Conservation (phyloP, 2,329 filamentous ascomycete genomes). For the Orbilia quercus region DNA sequence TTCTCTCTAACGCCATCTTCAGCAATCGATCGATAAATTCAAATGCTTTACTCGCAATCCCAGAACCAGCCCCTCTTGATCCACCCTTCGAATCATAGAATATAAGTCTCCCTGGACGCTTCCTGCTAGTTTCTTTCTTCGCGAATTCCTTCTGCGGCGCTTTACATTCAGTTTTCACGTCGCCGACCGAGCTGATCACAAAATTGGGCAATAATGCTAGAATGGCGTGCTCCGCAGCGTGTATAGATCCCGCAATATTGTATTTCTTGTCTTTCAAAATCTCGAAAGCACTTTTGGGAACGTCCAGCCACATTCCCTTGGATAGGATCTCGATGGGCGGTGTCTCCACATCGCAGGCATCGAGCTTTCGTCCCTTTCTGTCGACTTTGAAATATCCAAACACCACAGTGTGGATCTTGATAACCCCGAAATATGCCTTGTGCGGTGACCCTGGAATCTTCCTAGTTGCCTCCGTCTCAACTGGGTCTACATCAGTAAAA, state of each 20-base stretch:
- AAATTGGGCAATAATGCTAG: constrained; percentile 88
- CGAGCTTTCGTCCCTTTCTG: constrained; percentile 79
- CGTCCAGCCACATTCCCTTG: constrained; percentile 95
- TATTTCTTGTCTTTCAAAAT: constrained; percentile 78
- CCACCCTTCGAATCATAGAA: constrained; percentile 97
- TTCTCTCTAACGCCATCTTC: constrained; percentile 73
- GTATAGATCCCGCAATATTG: constrained; percentile 88
- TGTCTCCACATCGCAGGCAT: constrained; percentile 92
- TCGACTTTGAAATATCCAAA: constrained; percentile 99
- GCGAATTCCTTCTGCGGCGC: constrained; percentile 87
- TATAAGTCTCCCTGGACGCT: constrained; percentile 85
- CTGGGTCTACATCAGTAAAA: constrained; percentile 91
- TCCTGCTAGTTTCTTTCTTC: constrained; percentile 74
- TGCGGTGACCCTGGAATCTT: constrained; percentile 68
- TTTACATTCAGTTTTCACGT: constrained; percentile 96
- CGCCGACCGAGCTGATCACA: constrained; percentile 87
- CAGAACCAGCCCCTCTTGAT: constrained; percentile 73
- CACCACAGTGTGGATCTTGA: constrained; percentile 86
- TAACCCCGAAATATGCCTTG: constrained; percentile 81
- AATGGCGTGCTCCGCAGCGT: constrained; percentile 92
- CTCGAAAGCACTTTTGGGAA: constrained; percentile 80
- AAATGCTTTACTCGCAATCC: constrained; percentile 91
- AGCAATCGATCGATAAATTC: constrained; percentile 80
- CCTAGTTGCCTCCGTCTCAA: constrained; percentile 89
- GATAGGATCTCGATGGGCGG: constrained; percentile 85